Base-by-base conservation (phyloP, 306 rosid species). In the Glycine soja region DNA sequence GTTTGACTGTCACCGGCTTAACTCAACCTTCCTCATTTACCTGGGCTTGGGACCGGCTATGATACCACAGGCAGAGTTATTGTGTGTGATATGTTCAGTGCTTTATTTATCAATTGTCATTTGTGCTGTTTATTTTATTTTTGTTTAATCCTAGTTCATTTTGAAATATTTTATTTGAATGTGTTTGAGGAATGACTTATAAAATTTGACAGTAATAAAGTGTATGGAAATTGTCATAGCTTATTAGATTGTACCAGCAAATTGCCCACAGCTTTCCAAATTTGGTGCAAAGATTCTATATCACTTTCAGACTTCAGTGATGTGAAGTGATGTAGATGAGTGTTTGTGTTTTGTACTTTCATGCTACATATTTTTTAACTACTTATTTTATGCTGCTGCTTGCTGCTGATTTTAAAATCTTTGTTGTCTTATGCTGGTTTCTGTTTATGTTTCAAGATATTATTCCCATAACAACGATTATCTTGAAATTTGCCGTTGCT, bases 401-500 rank as follows among this genome's bases (percentile, higher is more conserved):
- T 19, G 24, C 24, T 24, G 30, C 30, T 24, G 30, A 19, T 66
- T 61, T 42, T 74, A 10, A 53, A 54, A 19, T 58, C 16, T 64
- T 46, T n/a, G 8, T 70, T 76, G 47, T 45, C 84, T 76, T 34
- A 66, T 47, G 52, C 69, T 63, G 70, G 11, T 77, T 66, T 78
- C 59, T 75, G 19, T 51, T 61, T 57, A 9, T 53, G 30, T 42
- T 80, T 78, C 57, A 71, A 94, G 98, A 90, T 94, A 91, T 71
- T 88, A 91, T 71, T 87, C 91, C 11, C 97, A 92, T 76, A 88
- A 84, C 87, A 89, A 89, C 3, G 96, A 94, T 79, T 94, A 94
- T 86, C 93, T 94, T 83, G 98, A 94, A 77, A 94, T 94, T 77
- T 92, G 98, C 81, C 94, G 94, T 40, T 94, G 93, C 93, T 92